Percentiles rank a stretch among this genome's conserved stretches.
phyloP scores from a whole-genome alignment of 2,329 filamentous ascomycete species.

The Coccinonectria pachysandricola region DNA sequence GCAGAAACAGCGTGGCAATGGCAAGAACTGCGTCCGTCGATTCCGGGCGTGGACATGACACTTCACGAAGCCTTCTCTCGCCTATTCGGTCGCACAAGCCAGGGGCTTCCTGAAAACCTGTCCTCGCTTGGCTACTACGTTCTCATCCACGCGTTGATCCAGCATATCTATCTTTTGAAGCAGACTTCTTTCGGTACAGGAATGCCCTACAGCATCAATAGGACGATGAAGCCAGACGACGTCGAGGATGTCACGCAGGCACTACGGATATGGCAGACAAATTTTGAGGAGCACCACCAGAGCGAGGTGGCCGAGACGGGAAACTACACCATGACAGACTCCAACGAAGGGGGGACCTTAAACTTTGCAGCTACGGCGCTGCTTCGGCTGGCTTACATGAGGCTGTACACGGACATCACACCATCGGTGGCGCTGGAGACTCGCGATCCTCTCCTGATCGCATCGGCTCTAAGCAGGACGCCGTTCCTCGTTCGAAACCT shows the following conservation, averaged over 20 bases:
- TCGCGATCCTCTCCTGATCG: slow-evolving; percentile 51
- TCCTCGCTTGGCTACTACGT: slow-evolving; percentile 60
- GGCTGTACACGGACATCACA: slow-evolving; percentile 55
- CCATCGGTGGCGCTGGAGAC: slow-evolving; percentile 54
- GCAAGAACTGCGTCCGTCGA: slow-evolving; percentile 45
- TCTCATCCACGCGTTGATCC: slow-evolving; percentile 60
- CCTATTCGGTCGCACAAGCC: slow-evolving; percentile 41
- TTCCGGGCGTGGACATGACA: slow-evolving; percentile 39
- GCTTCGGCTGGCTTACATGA: slow-evolving; percentile 51
- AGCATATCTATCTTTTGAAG: slow-evolving; percentile 61
- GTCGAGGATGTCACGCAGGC: slow-evolving; percentile 47
- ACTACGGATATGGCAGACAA: slow-evolving; percentile 46
- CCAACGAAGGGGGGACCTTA: slow-evolving; percentile 48
- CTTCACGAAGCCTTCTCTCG: slow-evolving; percentile 47
- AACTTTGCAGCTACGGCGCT: slow-evolving; percentile 56
- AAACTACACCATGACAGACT: slow-evolving; percentile 37
- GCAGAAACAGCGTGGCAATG: slow-evolving; percentile 49
- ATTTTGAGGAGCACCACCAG: slow-evolving; percentile 47
- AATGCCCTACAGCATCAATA: slow-evolving; percentile 38
- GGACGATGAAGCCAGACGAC: slow-evolving; percentile 42
- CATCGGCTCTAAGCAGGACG: slow-evolving; percentile 47
- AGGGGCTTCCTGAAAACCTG: slow-evolving; percentile 38
- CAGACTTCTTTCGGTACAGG: slow-evolving; percentile 45
- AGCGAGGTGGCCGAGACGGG: slow-evolving; percentile 38
- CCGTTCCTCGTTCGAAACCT: slow-evolving; percentile 48